Conservation (phyloP, 768 basidiomycete genomes). For the Cytidiella melzeri region DNA sequence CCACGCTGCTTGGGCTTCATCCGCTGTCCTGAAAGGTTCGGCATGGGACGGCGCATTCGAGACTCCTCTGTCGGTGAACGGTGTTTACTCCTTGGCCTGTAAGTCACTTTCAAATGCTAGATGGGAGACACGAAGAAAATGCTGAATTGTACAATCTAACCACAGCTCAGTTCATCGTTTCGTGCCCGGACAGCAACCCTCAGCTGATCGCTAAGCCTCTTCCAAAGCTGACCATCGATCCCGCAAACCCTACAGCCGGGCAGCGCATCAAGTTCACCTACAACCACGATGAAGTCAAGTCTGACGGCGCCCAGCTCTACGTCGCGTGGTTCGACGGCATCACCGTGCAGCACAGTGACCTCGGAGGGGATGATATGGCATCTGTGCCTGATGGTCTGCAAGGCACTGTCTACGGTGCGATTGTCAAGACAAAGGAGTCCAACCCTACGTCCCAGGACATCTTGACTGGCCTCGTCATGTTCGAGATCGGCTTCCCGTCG, state of each 20-base stretch:
- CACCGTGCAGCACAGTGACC: conserved; percentile 4
- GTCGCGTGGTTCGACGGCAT: conserved; percentile 12
- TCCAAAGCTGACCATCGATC: conserved; percentile 33
- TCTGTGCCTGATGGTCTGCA: conserved; percentile 8
- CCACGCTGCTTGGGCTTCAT: conserved; percentile 44
- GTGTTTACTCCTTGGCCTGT: conserved; percentile 42
- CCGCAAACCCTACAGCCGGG: conserved; percentile 28
- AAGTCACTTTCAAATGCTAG: too few relatives aligned
- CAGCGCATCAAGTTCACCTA: conserved; percentile 23
- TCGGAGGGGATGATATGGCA: conserved; percentile 4
- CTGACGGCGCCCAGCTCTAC: conserved; percentile 5
- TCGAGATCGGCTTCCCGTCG: conserved; percentile 12
- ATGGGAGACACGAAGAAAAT: too few relatives aligned
- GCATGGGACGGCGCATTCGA: conserved; percentile 47
- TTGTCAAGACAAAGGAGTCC: conserved; percentile 10
- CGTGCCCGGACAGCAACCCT: conserved; percentile 44
- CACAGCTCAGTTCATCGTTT: conserved; percentile 38
- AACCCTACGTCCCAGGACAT: conserved; percentile 5
- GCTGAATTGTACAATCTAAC: too few relatives aligned
- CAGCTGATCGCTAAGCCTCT: conserved; percentile 43
- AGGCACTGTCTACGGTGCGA: conserved; percentile 12
- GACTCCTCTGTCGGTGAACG: conserved; percentile 23
- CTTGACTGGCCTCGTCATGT: conserved; percentile 14
- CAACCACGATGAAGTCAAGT: conserved; percentile 13
- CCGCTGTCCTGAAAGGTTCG: conserved; percentile 33